These are phyloP conservation scores for Austropuccinia psidii DNA, from an alignment of 1,284 basidiomycete species.

Conservation along the genomic window DNA sequence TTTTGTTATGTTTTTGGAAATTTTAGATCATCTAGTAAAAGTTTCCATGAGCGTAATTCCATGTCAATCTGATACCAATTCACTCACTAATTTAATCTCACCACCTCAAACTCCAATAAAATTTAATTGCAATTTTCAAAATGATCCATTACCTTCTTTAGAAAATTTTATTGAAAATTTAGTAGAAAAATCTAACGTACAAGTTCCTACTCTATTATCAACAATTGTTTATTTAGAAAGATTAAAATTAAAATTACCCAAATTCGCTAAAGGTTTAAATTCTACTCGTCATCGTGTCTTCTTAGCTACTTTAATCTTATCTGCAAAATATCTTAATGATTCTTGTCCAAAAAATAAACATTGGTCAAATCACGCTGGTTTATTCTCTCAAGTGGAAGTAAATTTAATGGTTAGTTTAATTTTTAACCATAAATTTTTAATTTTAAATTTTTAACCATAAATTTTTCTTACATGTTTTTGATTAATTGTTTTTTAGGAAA, in stretches of 20 bases:
- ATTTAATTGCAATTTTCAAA: background rate
- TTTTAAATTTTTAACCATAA: conserved; percentile 47
- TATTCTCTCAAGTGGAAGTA: conserved; percentile 28
- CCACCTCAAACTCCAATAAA: conserved; percentile 25
- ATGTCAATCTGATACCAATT: conserved; percentile 46
- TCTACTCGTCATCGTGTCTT: conserved; percentile 93
- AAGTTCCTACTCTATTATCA: conserved; percentile 80
- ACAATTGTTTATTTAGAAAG: conserved; percentile 91
- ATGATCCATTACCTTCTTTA: conserved; percentile 59
- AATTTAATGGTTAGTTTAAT: conserved; percentile 23
- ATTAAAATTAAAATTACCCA: conserved; percentile 68
- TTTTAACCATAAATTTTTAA: conserved; percentile 62
- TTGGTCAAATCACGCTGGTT: conserved; percentile 56
- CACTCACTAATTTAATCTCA: conserved; percentile 19
- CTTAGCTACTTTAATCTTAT: conserved; percentile 86
- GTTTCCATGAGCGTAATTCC: conserved; percentile 49
- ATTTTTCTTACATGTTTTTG: background rate
- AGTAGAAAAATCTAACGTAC: conserved; percentile 77
- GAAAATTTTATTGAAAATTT: conserved; percentile 81
- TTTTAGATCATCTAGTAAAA: conserved; percentile 48
- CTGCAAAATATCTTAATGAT: conserved; percentile 97
- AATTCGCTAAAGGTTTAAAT: conserved; percentile 77
- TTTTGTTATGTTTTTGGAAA: background rate
- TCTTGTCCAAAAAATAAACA: conserved; percentile 87
- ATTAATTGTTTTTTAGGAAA: conserved; percentile 22